Evolutionary conservation across 352 stramenopile species (phyloP).

Genomic region (Globisporangium takayamanum): DNA sequence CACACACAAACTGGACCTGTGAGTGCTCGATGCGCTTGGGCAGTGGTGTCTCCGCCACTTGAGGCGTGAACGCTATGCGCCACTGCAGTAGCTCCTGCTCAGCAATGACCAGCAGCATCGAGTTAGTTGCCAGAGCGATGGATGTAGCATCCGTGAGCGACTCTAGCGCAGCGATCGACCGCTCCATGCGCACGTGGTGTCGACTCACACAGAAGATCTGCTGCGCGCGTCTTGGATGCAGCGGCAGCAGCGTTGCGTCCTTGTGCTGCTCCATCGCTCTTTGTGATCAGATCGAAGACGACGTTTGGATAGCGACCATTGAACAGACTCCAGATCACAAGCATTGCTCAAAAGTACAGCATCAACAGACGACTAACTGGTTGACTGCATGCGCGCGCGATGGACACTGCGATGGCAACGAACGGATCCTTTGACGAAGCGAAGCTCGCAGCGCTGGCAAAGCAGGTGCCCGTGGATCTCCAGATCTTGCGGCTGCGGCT

Average conservation of each 20-base stretch:
- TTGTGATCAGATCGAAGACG: neutral
- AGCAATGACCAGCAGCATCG: neutral
- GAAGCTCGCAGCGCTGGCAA: conserved; percentile 10
- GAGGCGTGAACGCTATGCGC: conserved; percentile 14
- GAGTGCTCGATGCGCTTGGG: conserved; percentile 22
- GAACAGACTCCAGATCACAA: too few species aligned
- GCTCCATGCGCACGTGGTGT: neutral
- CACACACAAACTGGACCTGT: conserved; percentile 13
- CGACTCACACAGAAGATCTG: conserved; percentile 27
- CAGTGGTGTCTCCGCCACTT: conserved; percentile 14
- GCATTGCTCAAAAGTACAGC: too few species aligned
- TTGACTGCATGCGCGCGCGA: neutral
- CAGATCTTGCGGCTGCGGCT: conserved; percentile 38
- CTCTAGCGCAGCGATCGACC: neutral
- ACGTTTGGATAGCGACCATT: too few species aligned
- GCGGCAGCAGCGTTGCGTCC: conserved; percentile 11
- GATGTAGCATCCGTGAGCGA: neutral
- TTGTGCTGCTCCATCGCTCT: neutral
- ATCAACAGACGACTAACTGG: too few species aligned
- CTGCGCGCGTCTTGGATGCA: conserved; percentile 26
- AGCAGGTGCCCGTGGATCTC: conserved; percentile 11
- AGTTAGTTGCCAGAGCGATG: neutral
- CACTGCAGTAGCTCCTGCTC: conserved; percentile 22
- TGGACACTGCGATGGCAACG: neutral
- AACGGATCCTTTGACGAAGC: conserved; percentile 13